A percentile compares a stretch with the other conserved stretches of the same genome.
Conservation (phyloP, 345 rosid genomes). For the Triadica sebifera region DNA sequence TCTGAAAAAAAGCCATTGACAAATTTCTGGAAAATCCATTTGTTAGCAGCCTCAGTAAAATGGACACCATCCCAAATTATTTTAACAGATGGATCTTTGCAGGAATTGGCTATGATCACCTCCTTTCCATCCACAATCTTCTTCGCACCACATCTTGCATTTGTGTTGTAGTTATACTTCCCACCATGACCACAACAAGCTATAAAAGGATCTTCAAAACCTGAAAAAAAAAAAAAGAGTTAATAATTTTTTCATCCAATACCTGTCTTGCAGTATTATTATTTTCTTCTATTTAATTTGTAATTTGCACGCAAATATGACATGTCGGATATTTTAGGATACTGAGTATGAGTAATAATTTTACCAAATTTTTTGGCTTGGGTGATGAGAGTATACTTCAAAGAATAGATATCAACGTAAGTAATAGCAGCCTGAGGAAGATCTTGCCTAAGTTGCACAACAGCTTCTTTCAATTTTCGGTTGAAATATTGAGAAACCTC, state of each 20-base stretch:
- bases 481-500: conserved; percentile 57
- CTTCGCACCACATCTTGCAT: conserved; percentile 48
- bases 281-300: too few species aligned
- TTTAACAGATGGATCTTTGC: conserved; percentile 45
- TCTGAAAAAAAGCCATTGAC: conserved; percentile 47
- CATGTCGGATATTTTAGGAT: too few species aligned
- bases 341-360: too few species aligned
- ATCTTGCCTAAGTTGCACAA: conserved; percentile 46
- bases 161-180: conserved; percentile 54
- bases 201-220: conserved; percentile 45
- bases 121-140: conserved; percentile 43
- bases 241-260: too few species aligned
- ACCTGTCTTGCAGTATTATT: too few species aligned
- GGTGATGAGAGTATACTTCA: conserved; percentile 55
- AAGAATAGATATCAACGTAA: conserved; percentile 54
- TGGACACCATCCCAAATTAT: conserved; percentile 76
- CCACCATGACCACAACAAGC: conserved; percentile 81
- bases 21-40: conserved; percentile 47
- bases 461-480: conserved; percentile 30
- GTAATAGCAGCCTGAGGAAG: conserved; percentile 52
- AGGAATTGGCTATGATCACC: conserved; percentile 41
- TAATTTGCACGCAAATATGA: too few species aligned
- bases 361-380: conserved; percentile 52
- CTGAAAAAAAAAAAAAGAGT: conserved; percentile 22
- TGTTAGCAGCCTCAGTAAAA: conserved; percentile 67